Base-by-base conservation (phyloP, 108 stramenopile species). In the Stephanodiscus triporus region DNA sequence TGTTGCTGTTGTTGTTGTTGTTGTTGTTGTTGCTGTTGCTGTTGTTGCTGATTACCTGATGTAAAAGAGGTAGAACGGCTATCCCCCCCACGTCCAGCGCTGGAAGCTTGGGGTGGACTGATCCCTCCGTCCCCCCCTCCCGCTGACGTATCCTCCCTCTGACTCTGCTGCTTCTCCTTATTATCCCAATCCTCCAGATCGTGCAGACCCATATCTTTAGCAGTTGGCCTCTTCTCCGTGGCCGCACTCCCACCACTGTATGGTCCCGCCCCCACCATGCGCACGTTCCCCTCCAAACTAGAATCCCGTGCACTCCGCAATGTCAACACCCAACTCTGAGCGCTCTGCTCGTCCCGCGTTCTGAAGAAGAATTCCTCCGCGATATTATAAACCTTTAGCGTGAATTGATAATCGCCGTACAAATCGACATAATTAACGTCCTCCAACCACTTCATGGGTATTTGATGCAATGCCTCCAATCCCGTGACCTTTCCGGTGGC, bases 341-440 rank as follows among this genome's bases (percentile, higher is more conserved):
- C 88, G 34, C 81, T 84, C 23, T 63, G 72, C 37, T 87, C 86
- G 53, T 85, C 85, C 1, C 65, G 68, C 26, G 87, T 88, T 11
- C 94, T 86, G 73, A 95, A 95, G 48, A 87, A 77, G 64, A 95
- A 92, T 66, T 95, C 94, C 57, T 95, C 94, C 5, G 73, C 62
- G 27, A 87, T 66, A 80, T 90, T 89, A 79, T 87, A 92, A 0
- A 92, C 75, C 71, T 88, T 91, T 34, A 95, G 45, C 34, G 83
- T 80, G 64, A 95, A 95, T 32, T 87, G 88, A 84, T 90, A 67
- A 68, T 95, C 94, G 6, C 86, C 77, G 48, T 85, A 85, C 56
- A 82, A 63, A 37, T 92, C 90, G n/a, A 83, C 66, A 24, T 86
- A 90, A 42, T 80, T 82, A 26, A 89, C 85, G 53, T 87, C 81